Evolutionary conservation across 768 basidiomycete genomes (phyloP).

Genomic region (Pseudohyphozyma bogoriensis): DNA sequence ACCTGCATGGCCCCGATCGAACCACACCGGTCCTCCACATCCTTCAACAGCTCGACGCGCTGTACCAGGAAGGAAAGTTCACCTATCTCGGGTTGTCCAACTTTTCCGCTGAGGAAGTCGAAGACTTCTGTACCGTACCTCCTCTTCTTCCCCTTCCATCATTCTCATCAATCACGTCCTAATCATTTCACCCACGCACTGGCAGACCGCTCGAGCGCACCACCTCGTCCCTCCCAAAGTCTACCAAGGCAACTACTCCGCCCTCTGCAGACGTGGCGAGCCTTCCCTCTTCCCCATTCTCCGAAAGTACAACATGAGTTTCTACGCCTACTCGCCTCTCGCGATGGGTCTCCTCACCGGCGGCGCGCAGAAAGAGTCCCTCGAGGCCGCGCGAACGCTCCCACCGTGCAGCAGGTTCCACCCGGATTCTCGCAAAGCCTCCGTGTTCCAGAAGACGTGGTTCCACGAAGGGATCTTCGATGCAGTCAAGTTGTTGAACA

Average conservation of each 20-base stretch:
- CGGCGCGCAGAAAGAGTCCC: not conserved
- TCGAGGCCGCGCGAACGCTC: no score
- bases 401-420: no score
- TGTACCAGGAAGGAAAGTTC: not conserved
- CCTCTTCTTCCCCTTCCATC: no score
- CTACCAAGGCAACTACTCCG: constrained; percentile 13
- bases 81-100: no score
- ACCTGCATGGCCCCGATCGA: constrained; percentile 7
- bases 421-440: no score
- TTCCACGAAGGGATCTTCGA: not conserved
- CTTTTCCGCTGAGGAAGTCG: no score
- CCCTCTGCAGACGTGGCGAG: constrained; percentile 3
- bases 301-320: constrained; percentile 4
- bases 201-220: not conserved
- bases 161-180: no score
- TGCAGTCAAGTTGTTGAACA: not conserved
- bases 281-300: constrained; percentile 4
- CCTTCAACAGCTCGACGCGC: not conserved
- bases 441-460: no score
- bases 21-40: not conserved
- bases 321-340: constrained; percentile 7
- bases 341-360: constrained; percentile 3
- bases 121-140: no score
- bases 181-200: no score
- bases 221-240: not conserved